Evolutionary conservation across 2,329 filamentous ascomycete species (phyloP).

Genomic region (Fusarium miscanthi): DNA sequence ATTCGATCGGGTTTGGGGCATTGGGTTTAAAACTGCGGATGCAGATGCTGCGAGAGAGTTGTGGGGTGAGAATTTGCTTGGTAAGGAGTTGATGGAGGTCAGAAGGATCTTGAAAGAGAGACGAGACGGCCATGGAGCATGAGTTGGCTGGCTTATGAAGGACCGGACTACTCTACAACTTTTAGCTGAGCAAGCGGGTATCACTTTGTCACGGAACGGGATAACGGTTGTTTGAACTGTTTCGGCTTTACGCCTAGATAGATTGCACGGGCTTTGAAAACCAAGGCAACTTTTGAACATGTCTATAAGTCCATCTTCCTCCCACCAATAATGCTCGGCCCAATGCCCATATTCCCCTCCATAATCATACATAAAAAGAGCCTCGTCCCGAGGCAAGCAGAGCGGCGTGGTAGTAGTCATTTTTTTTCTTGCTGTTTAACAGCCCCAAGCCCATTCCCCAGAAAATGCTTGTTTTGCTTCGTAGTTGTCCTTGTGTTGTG

Average conservation of each 20-base stretch:
- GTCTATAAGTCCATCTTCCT: constrained; percentile 37
- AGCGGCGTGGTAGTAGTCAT: constrained; percentile 48
- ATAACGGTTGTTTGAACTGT: constrained; percentile 1
- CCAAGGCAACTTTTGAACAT: constrained; percentile 33
- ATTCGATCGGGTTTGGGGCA: constrained; percentile 72
- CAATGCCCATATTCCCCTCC: constrained; percentile 30
- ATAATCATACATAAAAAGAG: constrained; percentile 48
- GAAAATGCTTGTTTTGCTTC: constrained; percentile 34
- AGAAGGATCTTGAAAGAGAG: constrained; percentile 62
- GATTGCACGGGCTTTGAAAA: constrained; percentile 26
- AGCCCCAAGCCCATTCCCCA: constrained; percentile 39
- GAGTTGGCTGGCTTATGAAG: neutral
- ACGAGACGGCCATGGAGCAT: constrained; percentile 26
- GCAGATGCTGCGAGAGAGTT: constrained; percentile 58
- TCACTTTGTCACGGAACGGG: neutral
- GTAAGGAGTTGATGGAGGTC: constrained; percentile 70
- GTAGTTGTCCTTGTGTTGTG: constrained; percentile 8
- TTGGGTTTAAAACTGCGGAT: constrained; percentile 66
- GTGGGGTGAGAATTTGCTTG: constrained; percentile 75
- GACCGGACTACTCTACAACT: neutral
- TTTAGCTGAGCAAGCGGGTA: neutral
- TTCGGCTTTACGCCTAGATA: constrained; percentile 15
- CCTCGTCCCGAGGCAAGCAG: constrained; percentile 45
- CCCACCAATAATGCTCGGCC: constrained; percentile 18
- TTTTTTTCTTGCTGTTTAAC: constrained; percentile 39